phyloP scores from a whole-genome alignment of 805 yeast species.

The Tetrapisispora nanseiensis region DNA sequence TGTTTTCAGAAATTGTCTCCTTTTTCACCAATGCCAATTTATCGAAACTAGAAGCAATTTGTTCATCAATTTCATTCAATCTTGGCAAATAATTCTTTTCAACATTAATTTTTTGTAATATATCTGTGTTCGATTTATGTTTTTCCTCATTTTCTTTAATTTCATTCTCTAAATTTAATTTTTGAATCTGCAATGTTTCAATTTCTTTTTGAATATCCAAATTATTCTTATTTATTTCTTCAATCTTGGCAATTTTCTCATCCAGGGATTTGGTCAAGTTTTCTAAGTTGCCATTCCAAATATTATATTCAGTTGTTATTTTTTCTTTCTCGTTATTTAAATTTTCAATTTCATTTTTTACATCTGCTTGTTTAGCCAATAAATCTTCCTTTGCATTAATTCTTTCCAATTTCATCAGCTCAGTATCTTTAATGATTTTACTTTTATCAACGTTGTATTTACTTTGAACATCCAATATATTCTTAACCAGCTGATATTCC shows the following conservation, averaged over 20 bases:
- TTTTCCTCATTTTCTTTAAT: conserved; percentile 10
- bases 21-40: conserved; percentile 21
- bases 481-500: conserved; percentile 15
- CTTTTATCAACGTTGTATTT: conserved; percentile 15
- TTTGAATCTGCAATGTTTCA: conserved; percentile 10
- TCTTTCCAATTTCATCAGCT: conserved; percentile 18
- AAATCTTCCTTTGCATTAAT: conserved; percentile 18
- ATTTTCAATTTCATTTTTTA: conserved; percentile 22
- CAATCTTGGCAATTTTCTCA: conserved; percentile 20
- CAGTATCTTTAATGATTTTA: conserved; percentile 21
- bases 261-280: conserved; percentile 20
- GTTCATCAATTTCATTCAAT: conserved; percentile 17
- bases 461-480: conserved; percentile 17
- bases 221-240: conserved; percentile 14
- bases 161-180: conserved; percentile 12
- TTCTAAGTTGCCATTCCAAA: conserved; percentile 15
- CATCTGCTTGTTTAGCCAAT: conserved; percentile 13
- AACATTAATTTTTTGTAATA: conserved; percentile 11
- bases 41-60: conserved; percentile 14
- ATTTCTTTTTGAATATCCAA: conserved; percentile 15
- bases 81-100: conserved; percentile 20
- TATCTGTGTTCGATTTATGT: conserved; percentile 12
- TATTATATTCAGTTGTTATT: conserved; percentile 14
- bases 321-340: conserved; percentile 14
- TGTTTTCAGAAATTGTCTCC: conserved; percentile 22